Evolutionary conservation across 305 asterid genomes (phyloP), one percentile per base, ranked within the genome.

Genomic region (Rubia balearica): DNA sequence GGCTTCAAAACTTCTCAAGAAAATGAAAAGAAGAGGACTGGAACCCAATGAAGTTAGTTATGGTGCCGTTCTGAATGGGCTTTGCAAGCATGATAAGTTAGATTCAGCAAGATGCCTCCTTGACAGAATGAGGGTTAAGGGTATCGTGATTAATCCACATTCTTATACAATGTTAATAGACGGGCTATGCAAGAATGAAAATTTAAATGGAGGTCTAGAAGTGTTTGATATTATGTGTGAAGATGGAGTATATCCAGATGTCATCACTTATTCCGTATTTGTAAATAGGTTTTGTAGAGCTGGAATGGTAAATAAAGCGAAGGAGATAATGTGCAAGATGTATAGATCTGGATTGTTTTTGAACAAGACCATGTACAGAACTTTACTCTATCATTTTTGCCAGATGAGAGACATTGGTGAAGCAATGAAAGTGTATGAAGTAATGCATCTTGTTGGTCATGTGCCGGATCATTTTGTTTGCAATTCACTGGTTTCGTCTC

Each of bases 21-120:
- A 82, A 76, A 92, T 92, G 94, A 89, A 80, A 79, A 76, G 21
- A 42, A 81, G 69, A 75, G 95, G 91, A 38, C 69, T 87, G 73
- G 76, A n/a, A 46, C 90, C 96, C 12, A 81, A 80, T 81, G 94
- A 87, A 78, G 85, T 88, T 73, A 89, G 88, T 62, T 90, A 86
- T 67, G 98, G 97, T 65, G 72, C 89, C 70, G 81, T 92, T 71
- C 75, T 92, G 85, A 84, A 92, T 68, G 98, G 97, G 48, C 83
- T 89, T 38, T 90, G 93, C 82, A 86, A 85, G 83, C 76, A 79
- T 70, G 90, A 83, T 2, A 83, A 81, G 78, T 71, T 92, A 69
- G 90, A 78, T 85, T 85, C 80, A 24, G 94, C 95, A 21, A 80
- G 80, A 74, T 65, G 71, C 60, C 79, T 90, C 38, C 72, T 92